Percentiles rank a stretch among this genome's conserved stretches.
phyloP scores from a whole-genome alignment of 257 asterid species.

The Solanum pinnatisectum region DNA sequence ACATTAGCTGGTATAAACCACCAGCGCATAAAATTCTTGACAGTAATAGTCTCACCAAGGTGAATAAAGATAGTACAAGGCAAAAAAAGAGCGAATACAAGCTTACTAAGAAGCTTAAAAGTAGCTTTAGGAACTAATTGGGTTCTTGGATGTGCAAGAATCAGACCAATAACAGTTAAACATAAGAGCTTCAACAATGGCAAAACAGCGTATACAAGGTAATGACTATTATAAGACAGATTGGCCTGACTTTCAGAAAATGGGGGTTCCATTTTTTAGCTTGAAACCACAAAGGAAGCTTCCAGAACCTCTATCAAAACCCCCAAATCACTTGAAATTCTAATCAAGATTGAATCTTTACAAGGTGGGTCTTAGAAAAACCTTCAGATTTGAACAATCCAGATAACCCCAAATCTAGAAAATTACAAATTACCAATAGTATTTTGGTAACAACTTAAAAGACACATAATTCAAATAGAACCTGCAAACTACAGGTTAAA shows the following conservation, averaged over 20 bases:
- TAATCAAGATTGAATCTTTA: conserved; percentile 14
- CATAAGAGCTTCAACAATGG: conserved; percentile 73
- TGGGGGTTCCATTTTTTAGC: conserved; percentile 25
- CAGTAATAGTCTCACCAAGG: conserved; percentile 73
- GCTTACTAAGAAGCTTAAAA: conserved; percentile 87
- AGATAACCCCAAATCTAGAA: not conserved
- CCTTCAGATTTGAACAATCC: not conserved
- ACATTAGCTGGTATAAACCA: conserved; percentile 96
- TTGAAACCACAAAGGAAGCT: not conserved
- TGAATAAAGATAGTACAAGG: conserved; percentile 81
- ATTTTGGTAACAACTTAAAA: not conserved
- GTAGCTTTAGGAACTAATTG: conserved; percentile 76
- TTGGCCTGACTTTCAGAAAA: not conserved
- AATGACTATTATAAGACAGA: conserved; percentile 27
- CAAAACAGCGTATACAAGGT: conserved; percentile 45
- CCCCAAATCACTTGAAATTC: not conserved
- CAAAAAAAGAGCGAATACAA: conserved; percentile 75
- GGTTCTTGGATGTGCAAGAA: conserved; percentile 72
- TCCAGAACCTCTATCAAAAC: not conserved
- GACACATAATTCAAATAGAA: not conserved
- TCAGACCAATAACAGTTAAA: conserved; percentile 57
- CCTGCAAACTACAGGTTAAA: not conserved
- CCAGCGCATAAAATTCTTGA: conserved; percentile 56
- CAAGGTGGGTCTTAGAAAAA: not conserved
- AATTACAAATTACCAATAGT: not conserved